Evolutionary conservation across 2,329 filamentous ascomycete genomes (phyloP), one percentile per base, ranked within the genome.

Genomic region (Fusarium armeniacum): DNA sequence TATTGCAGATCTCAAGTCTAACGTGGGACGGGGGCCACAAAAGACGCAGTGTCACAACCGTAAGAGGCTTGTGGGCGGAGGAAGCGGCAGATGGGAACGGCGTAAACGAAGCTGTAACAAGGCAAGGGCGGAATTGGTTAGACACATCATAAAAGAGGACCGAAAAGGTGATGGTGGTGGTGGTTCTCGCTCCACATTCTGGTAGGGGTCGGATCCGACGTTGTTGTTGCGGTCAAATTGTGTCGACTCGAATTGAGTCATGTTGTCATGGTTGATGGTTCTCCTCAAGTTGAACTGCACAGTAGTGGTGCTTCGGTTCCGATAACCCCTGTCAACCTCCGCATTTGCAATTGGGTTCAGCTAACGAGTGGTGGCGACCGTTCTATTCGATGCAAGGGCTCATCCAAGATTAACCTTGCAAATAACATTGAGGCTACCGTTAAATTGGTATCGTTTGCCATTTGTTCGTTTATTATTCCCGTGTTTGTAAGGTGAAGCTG

Each of bases 151-250:
- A 11, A 28, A 60, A 43, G 33, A 62, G 69, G 28, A 46, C 51
- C 54, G 41, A 33, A 45, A 59, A 45, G 40, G 38, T 54, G 33
- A 5, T 36, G 46, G 49, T 54, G 38, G 6, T 40, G 46, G 49
- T 56, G 46, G 45, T 56, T 33, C 13, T 35, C n/a, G 54, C 30
- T 62, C 55, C 51, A 46, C 26, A 26, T n/a, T 24, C 22, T 26
- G 30, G 30, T 11, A 44, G 15, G 24, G 32, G 49, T 52, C 70
- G 70, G 70, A 71, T 71, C 70, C 70, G 70, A 71, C 58, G 26
- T 12, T 13, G 22, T 26, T 20, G n/a, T 12, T 13, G 22, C 20
- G 13, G n/a, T 20, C 36, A 40, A 20, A n/a, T 40, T 40, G 32
- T 38, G 6, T 24, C 11, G 9, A 24, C 20, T 45, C 2, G 24